Evolutionary conservation across 2,329 filamentous ascomycete species (phyloP).

Genomic region (Arthrobotrys iridis): DNA sequence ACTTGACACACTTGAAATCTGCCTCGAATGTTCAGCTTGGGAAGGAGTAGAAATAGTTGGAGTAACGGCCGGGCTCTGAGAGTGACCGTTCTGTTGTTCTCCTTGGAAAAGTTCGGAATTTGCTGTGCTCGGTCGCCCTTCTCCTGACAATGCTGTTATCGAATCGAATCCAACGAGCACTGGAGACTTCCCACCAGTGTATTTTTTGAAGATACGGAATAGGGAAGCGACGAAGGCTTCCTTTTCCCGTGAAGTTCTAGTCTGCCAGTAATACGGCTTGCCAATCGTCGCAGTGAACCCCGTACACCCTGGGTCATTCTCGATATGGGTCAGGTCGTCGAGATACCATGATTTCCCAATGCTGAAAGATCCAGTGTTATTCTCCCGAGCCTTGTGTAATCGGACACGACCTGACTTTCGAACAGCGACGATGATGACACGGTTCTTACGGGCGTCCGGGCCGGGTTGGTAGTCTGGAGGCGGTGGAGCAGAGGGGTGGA

Average conservation of each 20-base stretch:
- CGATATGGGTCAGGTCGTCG: constrained; percentile 84
- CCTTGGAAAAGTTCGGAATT: constrained; percentile 38
- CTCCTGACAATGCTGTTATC: constrained; percentile 31
- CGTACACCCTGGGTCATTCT: constrained; percentile 80
- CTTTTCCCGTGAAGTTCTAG: constrained; percentile 92
- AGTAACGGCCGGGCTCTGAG: constrained; percentile 22
- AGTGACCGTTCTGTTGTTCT: constrained; percentile 32
- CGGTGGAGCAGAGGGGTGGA: constrained; percentile 82
- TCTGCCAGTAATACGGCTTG: constrained; percentile 98
- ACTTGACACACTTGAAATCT: constrained; percentile 17
- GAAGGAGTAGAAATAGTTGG: constrained; percentile 19
- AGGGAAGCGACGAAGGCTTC: constrained; percentile 97
- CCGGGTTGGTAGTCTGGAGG: constrained; percentile 77
- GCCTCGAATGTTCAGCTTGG: constrained; percentile 23
- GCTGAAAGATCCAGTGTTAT: constrained; percentile 90
- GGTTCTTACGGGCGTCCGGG: constrained; percentile 80
- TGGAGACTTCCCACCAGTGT: constrained; percentile 85
- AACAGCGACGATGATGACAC: constrained; percentile 92
- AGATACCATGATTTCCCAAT: constrained; percentile 99
- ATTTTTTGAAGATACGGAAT: constrained; percentile 96
- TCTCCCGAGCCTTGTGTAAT: constrained; percentile 97
- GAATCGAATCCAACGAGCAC: constrained; percentile 82
- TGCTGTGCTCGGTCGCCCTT: constrained; percentile 45
- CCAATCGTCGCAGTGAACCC: constrained; percentile 89
- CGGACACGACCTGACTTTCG: constrained; percentile 90